These are phyloP conservation scores for Solidago caesia DNA, from an alignment of 129 eudicot species.

Conservation along the genomic window DNA sequence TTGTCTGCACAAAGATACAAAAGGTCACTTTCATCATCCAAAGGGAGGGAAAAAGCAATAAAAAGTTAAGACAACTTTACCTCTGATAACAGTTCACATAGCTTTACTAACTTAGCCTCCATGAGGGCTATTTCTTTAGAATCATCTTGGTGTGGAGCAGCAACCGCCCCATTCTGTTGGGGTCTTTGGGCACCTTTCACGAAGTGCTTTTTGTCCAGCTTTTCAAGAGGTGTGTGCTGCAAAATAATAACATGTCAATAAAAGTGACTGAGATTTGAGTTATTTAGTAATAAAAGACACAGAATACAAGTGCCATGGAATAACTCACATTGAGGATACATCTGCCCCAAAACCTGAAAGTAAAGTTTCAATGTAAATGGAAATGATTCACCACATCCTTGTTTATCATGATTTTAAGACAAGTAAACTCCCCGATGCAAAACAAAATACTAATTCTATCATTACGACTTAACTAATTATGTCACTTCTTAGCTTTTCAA, in stretches of 20 bases:
- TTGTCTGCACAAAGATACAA: constrained; percentile 55
- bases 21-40: background rate
- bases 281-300: background rate
- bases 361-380: constrained; percentile 33
- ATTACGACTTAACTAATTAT: background rate
- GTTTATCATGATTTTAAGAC: background rate
- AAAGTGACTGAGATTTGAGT: constrained; percentile 6
- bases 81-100: constrained; percentile 79
- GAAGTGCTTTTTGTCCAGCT: constrained; percentile 82
- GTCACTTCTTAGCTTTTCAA: background rate
- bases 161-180: constrained; percentile 55
- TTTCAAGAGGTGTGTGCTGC: constrained; percentile 91
- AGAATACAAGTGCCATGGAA: constrained; percentile 16
- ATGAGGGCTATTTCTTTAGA: constrained; percentile 69
- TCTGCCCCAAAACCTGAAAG: constrained; percentile 35
- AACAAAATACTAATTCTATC: background rate
- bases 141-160: constrained; percentile 47
- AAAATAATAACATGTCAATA: background rate
- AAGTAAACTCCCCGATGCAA: background rate
- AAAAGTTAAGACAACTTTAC: constrained; percentile 28
- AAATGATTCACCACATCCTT: constrained; percentile 16
- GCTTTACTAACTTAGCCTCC: constrained; percentile 77
- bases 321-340: constrained; percentile 33
- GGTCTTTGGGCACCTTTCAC: constrained; percentile 58
- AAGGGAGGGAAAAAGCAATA: background rate